Percentiles rank a stretch among this genome's conserved stretches.
phyloP scores from a whole-genome alignment of 306 rosid genomes.

The Rubus idaeus region DNA sequence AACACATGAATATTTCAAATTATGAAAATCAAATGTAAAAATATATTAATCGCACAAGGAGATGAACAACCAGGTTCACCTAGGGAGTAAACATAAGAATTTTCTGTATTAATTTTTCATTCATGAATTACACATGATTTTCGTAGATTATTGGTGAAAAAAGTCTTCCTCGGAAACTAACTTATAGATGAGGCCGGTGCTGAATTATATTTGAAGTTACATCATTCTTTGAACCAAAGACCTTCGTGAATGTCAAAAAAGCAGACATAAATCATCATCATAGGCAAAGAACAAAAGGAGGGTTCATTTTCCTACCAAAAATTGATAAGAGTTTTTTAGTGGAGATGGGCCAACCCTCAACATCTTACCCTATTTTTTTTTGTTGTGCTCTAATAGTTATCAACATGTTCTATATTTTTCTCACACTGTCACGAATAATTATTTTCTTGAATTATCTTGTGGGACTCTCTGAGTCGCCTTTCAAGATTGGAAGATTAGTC shows the following conservation, averaged over 20 bases:
- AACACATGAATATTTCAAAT: too few relatives aligned
- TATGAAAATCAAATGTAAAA: too few relatives aligned
- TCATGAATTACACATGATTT: not conserved
- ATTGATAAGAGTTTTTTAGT: constrained; percentile 4
- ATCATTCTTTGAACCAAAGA: not conserved
- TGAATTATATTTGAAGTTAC: not conserved
- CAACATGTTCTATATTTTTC: not conserved
- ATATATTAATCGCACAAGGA: too few relatives aligned
- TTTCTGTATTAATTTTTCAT: too few relatives aligned
- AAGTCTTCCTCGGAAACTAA: not conserved
- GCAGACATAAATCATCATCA: not conserved
- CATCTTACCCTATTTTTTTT: not conserved
- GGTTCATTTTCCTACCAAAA: not conserved
- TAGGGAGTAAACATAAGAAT: too few relatives aligned
- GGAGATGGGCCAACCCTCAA: constrained; percentile 23
- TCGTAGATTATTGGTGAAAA: not conserved
- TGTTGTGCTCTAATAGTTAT: constrained; percentile 24
- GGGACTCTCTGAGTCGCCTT: constrained; percentile 27
- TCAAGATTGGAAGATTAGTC: constrained; percentile 41
- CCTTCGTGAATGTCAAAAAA: not conserved
- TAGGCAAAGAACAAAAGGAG: not conserved
- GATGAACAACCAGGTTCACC: too few relatives aligned
- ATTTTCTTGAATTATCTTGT: not conserved
- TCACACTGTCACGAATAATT: too few relatives aligned
- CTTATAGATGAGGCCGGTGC: not conserved